These are phyloP conservation scores for Syncephalastrum monosporum DNA, from an alignment of 371 early-diverging fungal genomes.

Conservation along the genomic window DNA sequence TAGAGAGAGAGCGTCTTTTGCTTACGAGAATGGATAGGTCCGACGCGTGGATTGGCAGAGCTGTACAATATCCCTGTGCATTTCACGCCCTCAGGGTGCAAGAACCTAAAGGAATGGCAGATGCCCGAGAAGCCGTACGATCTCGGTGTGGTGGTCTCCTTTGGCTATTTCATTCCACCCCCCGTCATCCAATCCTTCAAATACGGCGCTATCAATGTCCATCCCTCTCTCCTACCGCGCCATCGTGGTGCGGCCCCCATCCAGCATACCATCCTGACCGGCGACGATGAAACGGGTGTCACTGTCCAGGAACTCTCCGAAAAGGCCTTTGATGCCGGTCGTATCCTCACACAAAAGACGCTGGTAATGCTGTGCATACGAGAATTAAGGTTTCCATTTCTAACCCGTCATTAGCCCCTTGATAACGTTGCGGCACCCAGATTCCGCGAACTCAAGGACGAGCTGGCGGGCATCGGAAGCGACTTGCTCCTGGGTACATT, in stretches of 20 bases:
- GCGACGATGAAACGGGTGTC: conserved; percentile 79
- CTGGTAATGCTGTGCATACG: conserved; percentile 24
- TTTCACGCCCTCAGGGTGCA: conserved; percentile 27
- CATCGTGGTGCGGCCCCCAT: conserved; percentile 94
- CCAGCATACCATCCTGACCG: conserved; percentile 81
- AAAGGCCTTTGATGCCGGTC: conserved; percentile 82
- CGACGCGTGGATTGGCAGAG: conserved; percentile 42
- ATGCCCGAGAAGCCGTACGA: conserved; percentile 48
- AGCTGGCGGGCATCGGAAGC: conserved; percentile 66
- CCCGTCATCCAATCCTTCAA: conserved; percentile 66
- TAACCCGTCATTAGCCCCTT: background rate
- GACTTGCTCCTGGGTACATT: conserved; percentile 63
- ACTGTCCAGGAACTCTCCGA: conserved; percentile 85
- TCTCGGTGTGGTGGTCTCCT: conserved; percentile 91
- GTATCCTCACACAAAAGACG: conserved; percentile 70
- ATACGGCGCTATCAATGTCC: conserved; percentile 80
- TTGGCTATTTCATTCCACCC: conserved; percentile 87
- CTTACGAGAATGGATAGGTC: conserved; percentile 16
- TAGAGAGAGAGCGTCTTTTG: too few species aligned
- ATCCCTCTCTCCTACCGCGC: conserved; percentile 85
- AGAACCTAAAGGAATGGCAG: conserved; percentile 31
- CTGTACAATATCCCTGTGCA: conserved; percentile 27
- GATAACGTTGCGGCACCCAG: conserved; percentile 14
- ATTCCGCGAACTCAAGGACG: conserved; percentile 22
- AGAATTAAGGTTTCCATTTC: too few species aligned